Percentiles rank a stretch among this genome's conserved stretches.
Conservation (phyloP, 257 asterid genomes). For the Nyctanthes arbortristis region DNA sequence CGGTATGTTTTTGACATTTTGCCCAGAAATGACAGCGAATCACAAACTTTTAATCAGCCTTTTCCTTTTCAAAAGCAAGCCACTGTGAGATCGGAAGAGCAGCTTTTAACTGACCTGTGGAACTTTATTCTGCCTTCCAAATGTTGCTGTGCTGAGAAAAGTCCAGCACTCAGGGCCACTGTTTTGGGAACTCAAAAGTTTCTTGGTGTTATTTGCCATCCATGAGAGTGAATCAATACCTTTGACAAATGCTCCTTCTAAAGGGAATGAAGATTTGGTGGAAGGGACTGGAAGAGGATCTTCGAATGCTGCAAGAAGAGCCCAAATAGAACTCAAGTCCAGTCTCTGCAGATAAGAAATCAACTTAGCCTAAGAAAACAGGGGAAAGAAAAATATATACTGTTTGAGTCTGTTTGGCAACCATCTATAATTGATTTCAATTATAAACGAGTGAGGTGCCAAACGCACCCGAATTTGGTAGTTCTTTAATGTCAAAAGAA, state of each 20-base stretch:
- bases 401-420: too few species aligned
- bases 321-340: constrained; percentile 91
- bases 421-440: too few species aligned
- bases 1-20: neutral
- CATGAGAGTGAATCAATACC: constrained; percentile 89
- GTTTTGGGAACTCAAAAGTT: constrained; percentile 54
- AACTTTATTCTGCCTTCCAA: constrained; percentile 80
- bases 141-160: constrained; percentile 77
- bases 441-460: too few species aligned
- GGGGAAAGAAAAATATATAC: too few species aligned
- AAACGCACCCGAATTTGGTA: constrained; percentile 10
- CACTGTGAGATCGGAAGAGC: neutral
- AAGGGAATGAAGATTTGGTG: constrained; percentile 37
- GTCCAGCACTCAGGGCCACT: constrained; percentile 87
- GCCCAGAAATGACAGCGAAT: neutral
- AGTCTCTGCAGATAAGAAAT: constrained; percentile 56
- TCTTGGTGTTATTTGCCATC: constrained; percentile 82
- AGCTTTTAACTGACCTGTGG: constrained; percentile 70
- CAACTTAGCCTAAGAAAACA: constrained; percentile 20
- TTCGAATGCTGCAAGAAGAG: constrained; percentile 87
- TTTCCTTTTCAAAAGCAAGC: neutral
- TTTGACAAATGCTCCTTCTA: constrained; percentile 91
- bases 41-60: neutral
- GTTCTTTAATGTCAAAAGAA: constrained; percentile 11
- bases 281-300: constrained; percentile 73